Evolutionary conservation across 371 early-diverging fungal species (phyloP).

Genomic region (Mortierella sp.): DNA sequence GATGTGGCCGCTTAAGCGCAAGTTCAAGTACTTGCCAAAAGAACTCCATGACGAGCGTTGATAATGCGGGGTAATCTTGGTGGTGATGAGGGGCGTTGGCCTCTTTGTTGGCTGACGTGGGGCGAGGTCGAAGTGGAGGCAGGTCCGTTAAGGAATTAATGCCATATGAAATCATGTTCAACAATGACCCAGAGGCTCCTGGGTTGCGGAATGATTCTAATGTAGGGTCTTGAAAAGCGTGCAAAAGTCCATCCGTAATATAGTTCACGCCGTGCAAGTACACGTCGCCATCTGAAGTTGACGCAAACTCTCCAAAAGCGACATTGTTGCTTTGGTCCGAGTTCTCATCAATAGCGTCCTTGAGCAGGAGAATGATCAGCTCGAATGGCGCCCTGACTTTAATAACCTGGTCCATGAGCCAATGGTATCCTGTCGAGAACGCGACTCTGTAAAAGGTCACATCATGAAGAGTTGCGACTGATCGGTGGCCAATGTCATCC

Average conservation of each 20-base stretch:
- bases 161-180: slow-evolving; percentile 57
- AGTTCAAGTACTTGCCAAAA: slow-evolving; percentile 55
- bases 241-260: slow-evolving; percentile 47
- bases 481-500: slow-evolving; percentile 20
- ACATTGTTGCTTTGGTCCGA: slow-evolving; percentile 41
- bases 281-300: slow-evolving; percentile 37
- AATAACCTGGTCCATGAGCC: slow-evolving; percentile 55
- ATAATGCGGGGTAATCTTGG: slow-evolving; percentile 45
- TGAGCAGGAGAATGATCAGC: slow-evolving; percentile 49
- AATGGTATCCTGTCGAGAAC: slow-evolving; percentile 49
- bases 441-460: slow-evolving; percentile 48
- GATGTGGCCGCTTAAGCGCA: slow-evolving; percentile 52
- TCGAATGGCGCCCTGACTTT: slow-evolving; percentile 55
- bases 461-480: slow-evolving; percentile 14
- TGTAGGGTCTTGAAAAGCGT: slow-evolving; percentile 53
- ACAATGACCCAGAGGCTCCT: slow-evolving; percentile 48
- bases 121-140: slow-evolving; percentile 34
- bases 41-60: slow-evolving; percentile 56
- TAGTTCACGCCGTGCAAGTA: slow-evolving; percentile 51
- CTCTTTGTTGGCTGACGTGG: slow-evolving; percentile 14
- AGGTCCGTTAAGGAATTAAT: slow-evolving; percentile 53
- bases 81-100: slow-evolving; percentile 25
- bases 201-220: slow-evolving; percentile 55
- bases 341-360: slow-evolving; percentile 53
- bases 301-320: slow-evolving; percentile 49